Percentiles rank a stretch among this genome's conserved stretches.
Evolutionary conservation across 1,284 basidiomycete species (phyloP).

Genomic region (Termitomyces sp.): DNA sequence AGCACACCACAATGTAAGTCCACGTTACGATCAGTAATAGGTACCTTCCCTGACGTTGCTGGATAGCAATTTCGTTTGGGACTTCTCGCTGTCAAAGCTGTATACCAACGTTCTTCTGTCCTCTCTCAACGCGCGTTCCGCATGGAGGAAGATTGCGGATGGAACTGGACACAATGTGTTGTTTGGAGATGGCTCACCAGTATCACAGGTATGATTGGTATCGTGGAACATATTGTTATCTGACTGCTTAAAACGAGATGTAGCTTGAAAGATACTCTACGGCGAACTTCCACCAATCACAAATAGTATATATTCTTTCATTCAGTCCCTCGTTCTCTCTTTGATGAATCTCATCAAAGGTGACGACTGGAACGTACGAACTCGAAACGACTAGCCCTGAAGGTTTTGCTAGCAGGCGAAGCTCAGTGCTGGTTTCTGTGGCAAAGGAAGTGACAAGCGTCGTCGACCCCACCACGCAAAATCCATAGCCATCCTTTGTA

Average conservation of each 20-base stretch:
- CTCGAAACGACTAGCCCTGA: not conserved
- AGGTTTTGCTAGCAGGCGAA: not conserved
- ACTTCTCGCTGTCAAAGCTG: constrained; percentile 15
- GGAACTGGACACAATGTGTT: constrained; percentile 15
- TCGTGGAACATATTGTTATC: not conserved
- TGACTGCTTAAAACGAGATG: not conserved
- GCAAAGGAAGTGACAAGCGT: constrained; percentile 2
- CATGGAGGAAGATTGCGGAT: constrained; percentile 8
- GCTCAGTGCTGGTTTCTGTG: not conserved
- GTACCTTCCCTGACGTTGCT: not conserved
- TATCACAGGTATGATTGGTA: not conserved
- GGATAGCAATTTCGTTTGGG: constrained; percentile 18
- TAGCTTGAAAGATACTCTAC: constrained; percentile 1
- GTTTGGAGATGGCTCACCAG: constrained; percentile 8
- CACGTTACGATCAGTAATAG: no score
- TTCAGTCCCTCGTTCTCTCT: not conserved
- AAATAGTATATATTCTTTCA: not conserved
- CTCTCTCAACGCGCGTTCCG: constrained; percentile 20
- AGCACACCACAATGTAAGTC: constrained; percentile 21
- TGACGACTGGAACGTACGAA: not conserved
- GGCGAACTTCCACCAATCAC: constrained; percentile 1
- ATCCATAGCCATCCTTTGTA: not conserved
- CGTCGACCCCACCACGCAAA: not conserved
- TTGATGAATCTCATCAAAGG: not conserved
- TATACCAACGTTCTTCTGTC: constrained; percentile 23